phyloP scores from a whole-genome alignment of 345 rosid genomes.

The Sonneratia alba region DNA sequence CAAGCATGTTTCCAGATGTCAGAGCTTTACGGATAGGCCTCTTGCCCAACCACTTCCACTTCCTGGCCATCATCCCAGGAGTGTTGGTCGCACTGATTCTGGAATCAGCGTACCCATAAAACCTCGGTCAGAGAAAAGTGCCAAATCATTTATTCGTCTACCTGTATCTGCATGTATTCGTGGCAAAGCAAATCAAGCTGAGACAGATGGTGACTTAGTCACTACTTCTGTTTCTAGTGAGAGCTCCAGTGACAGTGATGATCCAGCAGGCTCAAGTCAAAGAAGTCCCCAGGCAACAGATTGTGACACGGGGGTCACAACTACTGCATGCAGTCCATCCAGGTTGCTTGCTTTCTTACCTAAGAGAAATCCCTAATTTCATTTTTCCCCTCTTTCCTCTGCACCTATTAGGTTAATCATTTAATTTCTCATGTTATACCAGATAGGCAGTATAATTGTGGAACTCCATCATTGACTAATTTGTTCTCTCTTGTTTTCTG shows the following conservation, averaged over 20 bases:
- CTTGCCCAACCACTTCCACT: conserved; percentile 80
- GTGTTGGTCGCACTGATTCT: conserved; percentile 37
- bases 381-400: too few relatives aligned
- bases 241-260: conserved; percentile 55
- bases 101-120: conserved; percentile 36
- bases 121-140: conserved; percentile 34
- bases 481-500: conserved; percentile 10
- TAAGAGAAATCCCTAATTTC: background rate
- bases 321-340: conserved; percentile 44
- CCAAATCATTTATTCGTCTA: conserved; percentile 51
- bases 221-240: conserved; percentile 62
- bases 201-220: conserved; percentile 50
- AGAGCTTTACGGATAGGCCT: conserved; percentile 69
- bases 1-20: conserved; percentile 60
- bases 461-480: conserved; percentile 1
- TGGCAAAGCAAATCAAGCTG: conserved; percentile 29
- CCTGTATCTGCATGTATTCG: conserved; percentile 49
- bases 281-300: conserved; percentile 67
- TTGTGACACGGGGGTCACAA: conserved; percentile 55
- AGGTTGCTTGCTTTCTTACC: conserved; percentile 29
- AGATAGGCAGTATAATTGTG: background rate
- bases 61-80: conserved; percentile 37
- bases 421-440: background rate
- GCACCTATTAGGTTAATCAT: background rate
- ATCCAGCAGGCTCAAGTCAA: conserved; percentile 44